Conservation (phyloP, 257 asterid species). For the Coffea canephora region DNA sequence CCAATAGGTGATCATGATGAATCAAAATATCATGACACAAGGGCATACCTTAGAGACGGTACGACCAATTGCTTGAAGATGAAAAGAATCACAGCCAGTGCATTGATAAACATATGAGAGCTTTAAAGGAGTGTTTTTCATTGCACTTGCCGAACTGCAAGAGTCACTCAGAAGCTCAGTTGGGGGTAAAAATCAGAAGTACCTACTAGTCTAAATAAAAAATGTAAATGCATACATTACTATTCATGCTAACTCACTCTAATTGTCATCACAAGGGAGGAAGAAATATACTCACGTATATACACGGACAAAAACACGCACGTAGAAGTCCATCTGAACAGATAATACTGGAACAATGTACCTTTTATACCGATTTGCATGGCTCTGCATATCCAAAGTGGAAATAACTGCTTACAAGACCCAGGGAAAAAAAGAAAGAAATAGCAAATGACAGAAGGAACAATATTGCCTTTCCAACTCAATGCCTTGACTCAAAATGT, state of each 20-base stretch:
- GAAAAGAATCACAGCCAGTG: slow-evolving; percentile 93
- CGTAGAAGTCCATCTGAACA: slow-evolving; percentile 95
- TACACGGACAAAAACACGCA: slow-evolving; percentile 90
- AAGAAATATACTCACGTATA: slow-evolving; percentile 63
- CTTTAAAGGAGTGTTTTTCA: slow-evolving; percentile 94
- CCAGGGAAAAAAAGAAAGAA: not conserved
- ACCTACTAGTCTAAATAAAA: not conserved
- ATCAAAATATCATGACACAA: slow-evolving; percentile 3
- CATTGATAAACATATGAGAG: slow-evolving; percentile 94
- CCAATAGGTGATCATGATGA: not conserved
- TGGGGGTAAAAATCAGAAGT: slow-evolving; percentile 2
- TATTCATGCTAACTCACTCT: not conserved
- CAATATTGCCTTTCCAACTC: not conserved
- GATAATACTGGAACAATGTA: slow-evolving; percentile 91
- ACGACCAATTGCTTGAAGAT: slow-evolving; percentile 91
- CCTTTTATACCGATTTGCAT: slow-evolving; percentile 94
- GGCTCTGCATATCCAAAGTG: slow-evolving; percentile 59
- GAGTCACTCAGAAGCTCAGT: slow-evolving; percentile 23
- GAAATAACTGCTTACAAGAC: not conserved
- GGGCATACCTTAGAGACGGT: slow-evolving; percentile 67
- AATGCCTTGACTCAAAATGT: not conserved
- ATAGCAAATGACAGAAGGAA: not conserved
- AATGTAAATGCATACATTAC: not conserved
- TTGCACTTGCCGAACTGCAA: slow-evolving; percentile 89
- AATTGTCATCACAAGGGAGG: not conserved